phyloP scores from a whole-genome alignment of 1,284 basidiomycete genomes.

The Ustilago vetiveriae region DNA sequence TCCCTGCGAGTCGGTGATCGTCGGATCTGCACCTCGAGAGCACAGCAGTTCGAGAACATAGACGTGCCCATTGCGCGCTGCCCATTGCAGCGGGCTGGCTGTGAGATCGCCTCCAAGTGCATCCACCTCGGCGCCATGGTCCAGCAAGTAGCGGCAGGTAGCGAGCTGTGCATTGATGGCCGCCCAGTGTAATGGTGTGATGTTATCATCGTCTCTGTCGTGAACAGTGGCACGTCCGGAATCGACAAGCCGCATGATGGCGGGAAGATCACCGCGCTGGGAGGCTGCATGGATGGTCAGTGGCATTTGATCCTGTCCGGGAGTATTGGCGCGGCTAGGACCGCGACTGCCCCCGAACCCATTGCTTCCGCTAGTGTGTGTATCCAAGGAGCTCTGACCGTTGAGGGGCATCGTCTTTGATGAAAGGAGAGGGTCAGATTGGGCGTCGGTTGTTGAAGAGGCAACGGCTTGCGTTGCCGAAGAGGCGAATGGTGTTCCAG shows the following conservation, averaged over 20 bases:
- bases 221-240: conserved; percentile 79
- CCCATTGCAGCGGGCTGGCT: conserved; percentile 98
- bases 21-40: conserved; percentile 88
- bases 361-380: conserved; percentile 13
- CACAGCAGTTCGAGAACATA: conserved; percentile 93
- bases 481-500: conserved; percentile 25
- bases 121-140: conserved; percentile 94
- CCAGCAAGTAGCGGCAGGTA: conserved; percentile 72
- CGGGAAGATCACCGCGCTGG: conserved; percentile 82
- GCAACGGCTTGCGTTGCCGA: conserved; percentile 22
- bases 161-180: conserved; percentile 84
- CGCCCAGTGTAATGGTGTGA: conserved; percentile 96
- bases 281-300: conserved; percentile 82
- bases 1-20: conserved; percentile 88
- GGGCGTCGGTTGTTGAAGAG: conserved; percentile 8
- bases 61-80: conserved; percentile 90
- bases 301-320: conserved; percentile 36
- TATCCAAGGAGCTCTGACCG: conserved; percentile 8
- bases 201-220: conserved; percentile 86
- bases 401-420: conserved; percentile 9
- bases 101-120: conserved; percentile 91
- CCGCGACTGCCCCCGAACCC: conserved; percentile 14
- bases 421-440: conserved; percentile 23
- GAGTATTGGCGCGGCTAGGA: conserved; percentile 28
- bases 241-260: conserved; percentile 77